Percentiles rank a stretch among this genome's conserved stretches.
Evolutionary conservation across 2,329 filamentous ascomycete species (phyloP).

Genomic region (Paraconiothyrium brasiliense): DNA sequence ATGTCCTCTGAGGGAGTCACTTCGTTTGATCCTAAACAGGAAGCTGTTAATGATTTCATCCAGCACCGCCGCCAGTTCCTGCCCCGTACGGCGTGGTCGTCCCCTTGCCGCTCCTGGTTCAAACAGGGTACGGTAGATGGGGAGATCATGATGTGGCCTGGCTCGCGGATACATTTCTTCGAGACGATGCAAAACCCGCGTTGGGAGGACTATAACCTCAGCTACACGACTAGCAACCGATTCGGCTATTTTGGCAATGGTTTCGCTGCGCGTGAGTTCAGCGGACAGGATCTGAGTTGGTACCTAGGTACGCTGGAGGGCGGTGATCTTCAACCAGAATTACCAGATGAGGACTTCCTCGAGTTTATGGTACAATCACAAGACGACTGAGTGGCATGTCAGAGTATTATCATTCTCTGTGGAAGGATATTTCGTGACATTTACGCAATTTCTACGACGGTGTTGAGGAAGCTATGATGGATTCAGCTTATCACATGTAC

Average conservation of each 20-base stretch:
- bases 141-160: constrained; percentile 34
- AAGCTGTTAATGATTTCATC: constrained; percentile 23
- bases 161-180: constrained; percentile 35
- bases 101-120: constrained; percentile 35
- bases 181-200: constrained; percentile 30
- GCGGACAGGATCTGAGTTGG: constrained; percentile 58
- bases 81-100: constrained; percentile 37
- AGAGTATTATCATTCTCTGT: too few relatives aligned
- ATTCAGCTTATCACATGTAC: too few relatives aligned
- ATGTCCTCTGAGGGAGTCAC: constrained; percentile 36
- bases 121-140: constrained; percentile 36
- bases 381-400: too few relatives aligned
- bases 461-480: too few relatives aligned
- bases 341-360: too few relatives aligned
- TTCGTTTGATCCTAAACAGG: constrained; percentile 28
- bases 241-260: constrained; percentile 39
- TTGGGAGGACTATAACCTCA: constrained; percentile 37
- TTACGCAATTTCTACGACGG: too few relatives aligned
- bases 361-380: too few relatives aligned
- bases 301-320: constrained; percentile 46
- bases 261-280: constrained; percentile 57
- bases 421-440: too few relatives aligned
- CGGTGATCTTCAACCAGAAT: too few relatives aligned
- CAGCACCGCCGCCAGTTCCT: constrained; percentile 36
- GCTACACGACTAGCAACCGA: constrained; percentile 29